Evolutionary conservation across 768 basidiomycete species (phyloP).

Genomic region (Cystobasidium ongulense): DNA sequence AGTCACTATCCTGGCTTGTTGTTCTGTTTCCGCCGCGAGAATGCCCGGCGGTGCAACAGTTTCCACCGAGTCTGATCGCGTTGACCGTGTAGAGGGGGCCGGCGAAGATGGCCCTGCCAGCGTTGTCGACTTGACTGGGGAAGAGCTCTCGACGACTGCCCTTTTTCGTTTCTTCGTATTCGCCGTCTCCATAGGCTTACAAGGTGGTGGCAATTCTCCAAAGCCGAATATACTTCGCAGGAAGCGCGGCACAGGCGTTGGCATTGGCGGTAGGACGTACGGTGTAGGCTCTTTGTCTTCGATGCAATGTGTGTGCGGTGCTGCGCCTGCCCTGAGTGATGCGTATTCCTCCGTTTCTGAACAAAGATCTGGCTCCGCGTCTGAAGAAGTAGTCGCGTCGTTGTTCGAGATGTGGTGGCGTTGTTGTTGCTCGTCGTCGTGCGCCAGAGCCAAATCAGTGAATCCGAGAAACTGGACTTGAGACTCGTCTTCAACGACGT

Average conservation of each 20-base stretch:
- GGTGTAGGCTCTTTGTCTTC: background rate
- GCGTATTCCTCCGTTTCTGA: background rate
- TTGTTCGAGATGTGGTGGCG: background rate
- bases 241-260: background rate
- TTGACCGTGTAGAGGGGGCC: background rate
- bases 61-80: background rate
- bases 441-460: background rate
- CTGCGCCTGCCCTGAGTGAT: background rate
- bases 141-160: background rate
- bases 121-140: background rate
- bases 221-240: constrained; percentile 1
- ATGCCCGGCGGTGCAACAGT: background rate
- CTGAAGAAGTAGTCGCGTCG: background rate
- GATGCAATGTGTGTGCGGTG: background rate
- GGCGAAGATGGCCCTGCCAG: background rate
- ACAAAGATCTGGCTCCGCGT: background rate
- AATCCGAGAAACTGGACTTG: background rate
- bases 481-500: background rate
- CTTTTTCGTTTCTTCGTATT: background rate
- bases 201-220: background rate
- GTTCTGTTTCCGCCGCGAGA: background rate
- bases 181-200: background rate
- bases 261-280: constrained; percentile 3
- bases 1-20: background rate
- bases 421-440: background rate